Percentiles rank a stretch among this genome's conserved stretches.
These are phyloP conservation scores for Globisporangium paroecandrum DNA, from an alignment of 352 stramenopile species.

Conservation along the genomic window DNA sequence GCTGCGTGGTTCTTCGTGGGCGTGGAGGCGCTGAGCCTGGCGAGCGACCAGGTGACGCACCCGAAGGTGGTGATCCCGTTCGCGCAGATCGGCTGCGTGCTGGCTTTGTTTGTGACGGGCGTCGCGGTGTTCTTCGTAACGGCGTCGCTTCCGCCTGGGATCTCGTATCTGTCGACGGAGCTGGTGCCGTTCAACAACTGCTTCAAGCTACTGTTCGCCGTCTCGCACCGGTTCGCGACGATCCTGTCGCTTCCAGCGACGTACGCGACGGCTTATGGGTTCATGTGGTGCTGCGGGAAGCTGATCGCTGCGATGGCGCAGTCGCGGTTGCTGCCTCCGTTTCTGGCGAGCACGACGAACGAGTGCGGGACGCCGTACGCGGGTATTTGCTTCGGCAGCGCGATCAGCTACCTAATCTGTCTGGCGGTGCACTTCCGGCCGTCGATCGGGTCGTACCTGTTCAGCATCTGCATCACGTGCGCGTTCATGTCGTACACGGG, in stretches of 20 bases:
- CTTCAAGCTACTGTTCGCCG: slow-evolving; percentile 25
- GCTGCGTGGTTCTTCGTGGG: slow-evolving; percentile 31
- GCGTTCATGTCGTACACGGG: slow-evolving; percentile 23
- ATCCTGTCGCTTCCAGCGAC: slow-evolving; percentile 44
- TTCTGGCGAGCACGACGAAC: slow-evolving; percentile 23
- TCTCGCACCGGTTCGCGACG: slow-evolving; percentile 16
- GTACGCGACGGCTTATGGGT: slow-evolving; percentile 47
- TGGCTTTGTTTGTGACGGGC: slow-evolving; percentile 39
- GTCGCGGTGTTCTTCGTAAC: slow-evolving; percentile 34
- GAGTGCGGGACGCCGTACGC: slow-evolving; percentile 21
- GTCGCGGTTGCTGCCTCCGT: slow-evolving; percentile 33
- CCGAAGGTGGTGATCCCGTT: slow-evolving; percentile 42
- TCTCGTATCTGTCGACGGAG: slow-evolving; percentile 20
- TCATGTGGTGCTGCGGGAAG: slow-evolving; percentile 58
- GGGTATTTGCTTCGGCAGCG: slow-evolving; percentile 23
- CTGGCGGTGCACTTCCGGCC: slow-evolving; percentile 18
- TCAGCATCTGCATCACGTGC: slow-evolving; percentile 6
- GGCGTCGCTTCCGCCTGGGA: slow-evolving; percentile 26
- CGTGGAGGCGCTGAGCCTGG: slow-evolving; percentile 26
- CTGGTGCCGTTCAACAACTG: slow-evolving; percentile 35
- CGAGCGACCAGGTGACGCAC: slow-evolving; percentile 31
- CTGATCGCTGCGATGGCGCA: slow-evolving; percentile 46
- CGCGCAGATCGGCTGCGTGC: slow-evolving; percentile 38
- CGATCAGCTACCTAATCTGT: slow-evolving; percentile 33
- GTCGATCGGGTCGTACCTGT: neutral